phyloP scores from a whole-genome alignment of 23 red algal genomes.

The Gracilaria caudata region DNA sequence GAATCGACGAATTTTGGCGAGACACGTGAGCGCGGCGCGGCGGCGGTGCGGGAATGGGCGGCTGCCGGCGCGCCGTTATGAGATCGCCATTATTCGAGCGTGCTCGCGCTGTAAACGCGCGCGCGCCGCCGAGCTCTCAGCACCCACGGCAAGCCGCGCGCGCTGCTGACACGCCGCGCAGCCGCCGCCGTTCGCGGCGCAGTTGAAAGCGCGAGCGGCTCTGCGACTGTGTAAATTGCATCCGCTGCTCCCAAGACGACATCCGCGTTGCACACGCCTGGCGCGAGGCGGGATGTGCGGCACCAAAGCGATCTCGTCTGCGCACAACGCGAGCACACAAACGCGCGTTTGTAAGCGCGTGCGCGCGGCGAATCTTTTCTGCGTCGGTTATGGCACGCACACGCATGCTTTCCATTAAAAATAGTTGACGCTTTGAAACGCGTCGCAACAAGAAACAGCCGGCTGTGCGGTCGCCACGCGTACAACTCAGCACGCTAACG shows the following conservation, averaged over 20 bases:
- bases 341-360: too few relatives aligned
- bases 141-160: background rate
- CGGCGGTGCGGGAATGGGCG: background rate
- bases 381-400: background rate
- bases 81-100: background rate
- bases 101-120: background rate
- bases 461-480: background rate
- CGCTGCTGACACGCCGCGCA: too few relatives aligned
- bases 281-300: too few relatives aligned
- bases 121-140: background rate
- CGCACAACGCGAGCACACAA: too few relatives aligned
- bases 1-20: constrained; percentile 9
- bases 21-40: constrained; percentile 9
- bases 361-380: background rate
- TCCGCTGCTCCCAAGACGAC: too few relatives aligned
- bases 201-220: background rate
- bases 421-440: background rate
- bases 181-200: background rate
- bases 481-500: too few relatives aligned
- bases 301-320: too few relatives aligned
- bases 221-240: background rate
- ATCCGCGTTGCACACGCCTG: too few relatives aligned
- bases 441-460: background rate
- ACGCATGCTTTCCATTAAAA: background rate
- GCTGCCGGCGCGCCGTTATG: background rate